Conservation (phyloP, 306 rosid species). For the Purshia tridentata region DNA sequence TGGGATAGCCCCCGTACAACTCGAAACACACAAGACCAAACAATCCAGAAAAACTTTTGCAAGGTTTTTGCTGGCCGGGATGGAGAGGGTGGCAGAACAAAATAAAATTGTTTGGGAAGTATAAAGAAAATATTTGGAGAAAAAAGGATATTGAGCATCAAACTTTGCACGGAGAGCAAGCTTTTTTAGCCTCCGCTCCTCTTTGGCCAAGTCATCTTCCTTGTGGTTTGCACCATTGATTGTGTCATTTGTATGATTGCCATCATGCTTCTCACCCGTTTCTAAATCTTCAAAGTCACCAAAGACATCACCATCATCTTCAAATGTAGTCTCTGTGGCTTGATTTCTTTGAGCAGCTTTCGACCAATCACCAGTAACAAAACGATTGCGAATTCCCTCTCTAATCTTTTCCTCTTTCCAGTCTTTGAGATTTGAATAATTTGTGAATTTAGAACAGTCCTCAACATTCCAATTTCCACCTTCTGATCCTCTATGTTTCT, state of each 20-base stretch:
- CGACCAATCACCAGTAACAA: slow-evolving; percentile 88
- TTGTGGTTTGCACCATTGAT: slow-evolving; percentile 28
- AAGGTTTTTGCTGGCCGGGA: not conserved
- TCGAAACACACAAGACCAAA: not conserved
- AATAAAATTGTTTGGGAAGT: not conserved
- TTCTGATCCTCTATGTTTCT: slow-evolving; percentile 42
- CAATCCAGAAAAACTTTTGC: not conserved
- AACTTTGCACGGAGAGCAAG: slow-evolving; percentile 84
- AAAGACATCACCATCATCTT: slow-evolving; percentile 50
- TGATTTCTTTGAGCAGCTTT: slow-evolving; percentile 75
- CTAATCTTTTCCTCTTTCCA: slow-evolving; percentile 50
- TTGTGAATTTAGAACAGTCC: slow-evolving; percentile 75
- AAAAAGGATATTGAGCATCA: slow-evolving; percentile 87
- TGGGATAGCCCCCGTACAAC: not conserved
- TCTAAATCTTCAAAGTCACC: slow-evolving; percentile 99
- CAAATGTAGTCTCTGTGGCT: slow-evolving; percentile 29
- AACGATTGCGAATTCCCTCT: slow-evolving; percentile 63
- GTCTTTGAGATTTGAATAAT: slow-evolving; percentile 32
- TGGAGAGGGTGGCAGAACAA: not conserved
- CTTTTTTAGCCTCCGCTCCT: slow-evolving; percentile 72
- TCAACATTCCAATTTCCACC: slow-evolving; percentile 52
- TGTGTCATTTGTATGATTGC: slow-evolving; percentile 29
- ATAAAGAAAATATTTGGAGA: not conserved
- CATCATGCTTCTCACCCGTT: slow-evolving; percentile 58
- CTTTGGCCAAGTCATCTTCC: slow-evolving; percentile 51